Percentiles rank a stretch among this genome's conserved stretches.
These are phyloP conservation scores for Gossypium turneri DNA, from an alignment of 345 rosid species.

Conservation along the genomic window DNA sequence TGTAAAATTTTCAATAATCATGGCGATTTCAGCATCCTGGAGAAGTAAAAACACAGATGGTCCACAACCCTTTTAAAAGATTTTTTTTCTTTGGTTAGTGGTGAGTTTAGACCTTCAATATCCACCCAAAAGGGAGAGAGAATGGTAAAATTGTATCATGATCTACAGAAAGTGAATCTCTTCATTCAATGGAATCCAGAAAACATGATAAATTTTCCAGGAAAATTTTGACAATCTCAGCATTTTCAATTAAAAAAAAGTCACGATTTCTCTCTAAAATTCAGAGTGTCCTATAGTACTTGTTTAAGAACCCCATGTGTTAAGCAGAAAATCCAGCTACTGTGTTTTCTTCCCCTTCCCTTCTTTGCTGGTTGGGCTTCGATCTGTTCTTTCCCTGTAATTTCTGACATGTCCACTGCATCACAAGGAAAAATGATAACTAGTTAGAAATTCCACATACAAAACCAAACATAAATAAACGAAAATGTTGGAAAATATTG, in stretches of 20 bases:
- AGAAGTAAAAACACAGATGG: not conserved
- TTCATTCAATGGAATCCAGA: not conserved
- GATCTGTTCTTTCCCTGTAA: slow-evolving; percentile 66
- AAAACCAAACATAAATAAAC: not conserved
- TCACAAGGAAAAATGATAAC: not conserved
- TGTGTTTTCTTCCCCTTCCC: slow-evolving; percentile 96
- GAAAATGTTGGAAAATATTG: not conserved
- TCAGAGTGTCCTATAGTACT: not conserved
- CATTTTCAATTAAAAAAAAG: not conserved
- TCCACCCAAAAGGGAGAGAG: not conserved
- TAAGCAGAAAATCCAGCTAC: slow-evolving; percentile 27
- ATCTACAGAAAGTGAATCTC: not conserved
- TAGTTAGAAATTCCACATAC: slow-evolving; percentile 16
- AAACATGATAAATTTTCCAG: not conserved
- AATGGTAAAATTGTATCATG: not conserved
- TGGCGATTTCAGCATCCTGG: not conserved
- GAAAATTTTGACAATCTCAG: slow-evolving; percentile 4
- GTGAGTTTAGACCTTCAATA: not conserved
- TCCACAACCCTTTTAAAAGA: not conserved
- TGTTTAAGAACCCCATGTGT: slow-evolving; percentile 1
- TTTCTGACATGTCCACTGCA: slow-evolving; percentile 74
- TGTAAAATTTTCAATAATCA: not conserved
- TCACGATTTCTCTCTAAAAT: slow-evolving; percentile 12
- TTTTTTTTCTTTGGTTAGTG: not conserved
- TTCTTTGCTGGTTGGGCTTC: slow-evolving; percentile 70